A percentile compares a stretch with the other conserved stretches of the same genome.
Conservation (phyloP, 2,329 filamentous ascomycete genomes). For the Xylariomycetidae sp. region DNA sequence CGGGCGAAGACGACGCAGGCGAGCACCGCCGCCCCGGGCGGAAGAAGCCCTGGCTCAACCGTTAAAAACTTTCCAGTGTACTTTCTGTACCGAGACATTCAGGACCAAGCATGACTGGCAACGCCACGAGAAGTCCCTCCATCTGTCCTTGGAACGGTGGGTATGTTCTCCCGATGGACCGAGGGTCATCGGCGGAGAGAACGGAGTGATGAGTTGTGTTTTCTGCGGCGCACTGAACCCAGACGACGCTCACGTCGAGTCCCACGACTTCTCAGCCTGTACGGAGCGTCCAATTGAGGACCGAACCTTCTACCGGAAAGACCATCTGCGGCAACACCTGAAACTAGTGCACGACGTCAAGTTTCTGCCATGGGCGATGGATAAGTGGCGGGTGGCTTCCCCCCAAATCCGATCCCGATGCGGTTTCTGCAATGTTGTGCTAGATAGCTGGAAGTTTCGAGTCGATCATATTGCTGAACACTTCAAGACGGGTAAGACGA, state of each 20-base stretch:
- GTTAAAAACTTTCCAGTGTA: constrained; percentile 58
- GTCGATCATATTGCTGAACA: constrained; percentile 61
- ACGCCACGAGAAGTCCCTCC: constrained; percentile 63
- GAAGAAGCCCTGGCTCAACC: constrained; percentile 36
- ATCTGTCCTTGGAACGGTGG: constrained; percentile 59
- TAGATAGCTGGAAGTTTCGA: constrained; percentile 56
- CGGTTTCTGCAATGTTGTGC: constrained; percentile 58
- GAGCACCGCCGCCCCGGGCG: constrained; percentile 31
- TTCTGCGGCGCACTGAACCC: constrained; percentile 55
- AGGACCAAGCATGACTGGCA: constrained; percentile 65
- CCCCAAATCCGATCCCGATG: constrained; percentile 58
- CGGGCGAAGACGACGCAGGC: constrained; percentile 44
- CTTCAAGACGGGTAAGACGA: constrained; percentile 60
- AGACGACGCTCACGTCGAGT: constrained; percentile 48
- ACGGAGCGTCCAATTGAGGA: constrained; percentile 56
- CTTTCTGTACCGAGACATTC: constrained; percentile 64
- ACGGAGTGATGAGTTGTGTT: constrained; percentile 50
- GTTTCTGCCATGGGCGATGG: constrained; percentile 58
- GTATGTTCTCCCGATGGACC: constrained; percentile 56
- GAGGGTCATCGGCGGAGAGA: constrained; percentile 50
- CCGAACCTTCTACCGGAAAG: constrained; percentile 60
- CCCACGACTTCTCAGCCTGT: constrained; percentile 57
- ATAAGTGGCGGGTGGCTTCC: constrained; percentile 53
- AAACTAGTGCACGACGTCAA: constrained; percentile 58
- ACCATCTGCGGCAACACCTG: constrained; percentile 61